Conservation (phyloP, 352 stramenopile genomes). For the Halophytophthora batemanensis region DNA sequence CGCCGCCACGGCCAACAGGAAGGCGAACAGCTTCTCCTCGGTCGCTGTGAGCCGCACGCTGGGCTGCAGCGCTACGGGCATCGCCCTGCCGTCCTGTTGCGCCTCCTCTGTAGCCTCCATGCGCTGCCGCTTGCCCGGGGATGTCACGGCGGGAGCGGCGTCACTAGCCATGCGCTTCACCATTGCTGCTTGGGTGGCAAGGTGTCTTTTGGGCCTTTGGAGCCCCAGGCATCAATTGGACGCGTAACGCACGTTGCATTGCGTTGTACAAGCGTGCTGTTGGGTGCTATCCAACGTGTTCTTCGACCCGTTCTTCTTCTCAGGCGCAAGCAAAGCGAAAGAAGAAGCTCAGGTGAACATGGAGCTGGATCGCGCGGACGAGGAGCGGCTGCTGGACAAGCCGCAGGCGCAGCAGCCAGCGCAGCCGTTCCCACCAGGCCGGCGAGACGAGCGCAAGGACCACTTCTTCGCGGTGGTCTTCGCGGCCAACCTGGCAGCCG, state of each 20-base stretch:
- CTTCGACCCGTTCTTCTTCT: not conserved
- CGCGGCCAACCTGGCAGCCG: constrained; percentile 47
- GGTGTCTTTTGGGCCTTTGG: too few relatives aligned
- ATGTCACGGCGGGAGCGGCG: not conserved
- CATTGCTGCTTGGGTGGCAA: too few relatives aligned
- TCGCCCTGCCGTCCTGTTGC: not conserved
- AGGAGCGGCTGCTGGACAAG: constrained; percentile 63
- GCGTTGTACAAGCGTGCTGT: too few relatives aligned
- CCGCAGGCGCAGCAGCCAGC: too few relatives aligned
- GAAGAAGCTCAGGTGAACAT: constrained; percentile 32
- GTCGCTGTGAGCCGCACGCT: constrained; percentile 33
- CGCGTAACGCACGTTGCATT: too few relatives aligned
- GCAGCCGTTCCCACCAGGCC: constrained; percentile 19
- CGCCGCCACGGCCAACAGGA: constrained; percentile 56
- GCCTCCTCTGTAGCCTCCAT: constrained; percentile 1
- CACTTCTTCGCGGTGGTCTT: constrained; percentile 64
- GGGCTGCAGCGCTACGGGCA: constrained; percentile 3
- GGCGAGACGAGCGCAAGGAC: constrained; percentile 62
- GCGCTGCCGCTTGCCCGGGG: constrained; percentile 31
- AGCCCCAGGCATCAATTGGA: too few relatives aligned
- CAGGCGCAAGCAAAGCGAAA: not conserved
- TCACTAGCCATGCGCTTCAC: constrained; percentile 21
- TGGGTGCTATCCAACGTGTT: too few relatives aligned
- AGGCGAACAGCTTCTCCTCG: constrained; percentile 61
- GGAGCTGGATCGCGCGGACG: constrained; percentile 63